Evolutionary conservation across 441 rosid species (phyloP), one percentile per base, ranked within the genome.

Genomic region (Aquilaria agallochum): DNA sequence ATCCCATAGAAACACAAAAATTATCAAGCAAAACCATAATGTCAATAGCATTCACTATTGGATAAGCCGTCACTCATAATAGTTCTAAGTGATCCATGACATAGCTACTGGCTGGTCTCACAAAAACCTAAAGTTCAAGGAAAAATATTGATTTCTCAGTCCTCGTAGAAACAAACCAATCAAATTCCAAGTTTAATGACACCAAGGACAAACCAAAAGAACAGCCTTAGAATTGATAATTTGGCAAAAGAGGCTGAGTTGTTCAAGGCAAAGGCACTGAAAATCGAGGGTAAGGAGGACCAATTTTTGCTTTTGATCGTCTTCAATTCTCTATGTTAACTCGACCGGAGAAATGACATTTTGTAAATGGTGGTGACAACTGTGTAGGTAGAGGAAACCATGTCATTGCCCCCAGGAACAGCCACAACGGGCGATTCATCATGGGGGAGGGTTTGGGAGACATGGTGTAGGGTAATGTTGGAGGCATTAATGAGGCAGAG

Each of bases 81-180:
- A 92, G 77, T 85, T 92, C 98, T 45, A 92, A 62, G 42, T 87
- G 78, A 78, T 92, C 96, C 98, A 90, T 92, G 15, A 92, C 96
- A 62, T 92, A 90, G 50, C 98, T 88, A 66, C 96, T 95, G 5
- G 98, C 96, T 11, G 95, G 98, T 73, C 96, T 82, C 65, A 86
- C 93, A 63, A 89, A 92, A 59, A 92, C 80, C 96, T 89, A 51
- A 50, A 46, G 46, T 55, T 33, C 56, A 14, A 33, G 7, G 59
- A 32, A 53, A 15, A 31, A 2, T 13, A 27, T n/a, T 13, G 50
- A 49, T 33, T 59, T 20, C 42, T 36, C 42, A 36, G 1, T 36
- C 42, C 42, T 36, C 8, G 42, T 36, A 10, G 12, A 70, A 55
- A 60, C 47, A 32, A 14, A 67, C 20, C 11, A 1, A 44, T 36